Evolutionary conservation across 129 eudicot genomes (phyloP), one percentile per base, ranked within the genome.

Genomic region (Escallonia herrerae): DNA sequence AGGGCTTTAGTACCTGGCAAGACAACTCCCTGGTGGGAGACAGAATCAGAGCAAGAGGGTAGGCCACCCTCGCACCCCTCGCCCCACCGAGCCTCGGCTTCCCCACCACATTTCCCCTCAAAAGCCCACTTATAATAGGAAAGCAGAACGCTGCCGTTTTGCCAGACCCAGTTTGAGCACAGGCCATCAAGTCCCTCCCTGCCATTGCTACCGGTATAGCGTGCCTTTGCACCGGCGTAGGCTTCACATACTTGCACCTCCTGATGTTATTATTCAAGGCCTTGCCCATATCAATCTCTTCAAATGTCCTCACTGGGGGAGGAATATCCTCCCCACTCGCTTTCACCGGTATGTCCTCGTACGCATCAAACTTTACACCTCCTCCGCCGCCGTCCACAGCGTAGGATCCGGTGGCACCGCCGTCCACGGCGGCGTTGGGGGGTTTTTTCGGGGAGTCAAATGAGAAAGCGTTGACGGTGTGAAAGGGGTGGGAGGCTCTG

Each of bases 111-210:
- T 60, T 45, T 2, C 54, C 58, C 57, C 63, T 84, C 84, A 86
- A 3, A 47, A 90, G 75, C 49, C 97, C 97, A 72, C 74, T 40
- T 1, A 90, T 90, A 49, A 90, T 84, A 15, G 97, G 97, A 46
- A 90, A 90, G 54, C 97, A 90, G 63, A 90, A 90, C 45, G 97
- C 95, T 0, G 97, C 97, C 14, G 97, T 90, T 74, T 90, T 90
- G 1, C 97, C 97, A 0, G 95, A 86, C 13, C 97, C 97, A 2
- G 97, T 90, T 70, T 90, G 97, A 2, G 97, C 97, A 73, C 97
- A 90, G 22, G 97, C 97, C 97, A 90, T 90, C 72, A 90, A 66
- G 54, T 90, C 97, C 15, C 97, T 64, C 12, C 97, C 95, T 0
- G 83, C 87, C 43, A 87, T 8, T 4, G 88, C 84, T 6, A 86